Percentiles rank a stretch among this genome's conserved stretches.
These are phyloP conservation scores for Rhizophora apiculata DNA, from an alignment of 345 rosid genomes.

Conservation along the genomic window DNA sequence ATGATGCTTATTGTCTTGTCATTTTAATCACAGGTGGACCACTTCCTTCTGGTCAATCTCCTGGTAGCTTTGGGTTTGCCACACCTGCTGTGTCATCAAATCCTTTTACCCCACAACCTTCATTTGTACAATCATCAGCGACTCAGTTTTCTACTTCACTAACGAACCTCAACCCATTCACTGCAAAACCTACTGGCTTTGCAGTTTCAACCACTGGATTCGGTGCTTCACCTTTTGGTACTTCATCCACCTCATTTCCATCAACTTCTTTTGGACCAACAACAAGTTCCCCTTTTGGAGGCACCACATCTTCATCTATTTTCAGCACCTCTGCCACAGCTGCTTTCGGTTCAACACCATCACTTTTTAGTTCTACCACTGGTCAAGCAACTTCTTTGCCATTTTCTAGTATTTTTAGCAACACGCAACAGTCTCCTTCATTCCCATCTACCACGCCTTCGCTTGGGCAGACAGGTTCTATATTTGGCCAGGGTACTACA, in stretches of 20 bases:
- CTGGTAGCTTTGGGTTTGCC: conserved; percentile 55
- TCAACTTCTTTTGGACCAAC: conserved; percentile 47
- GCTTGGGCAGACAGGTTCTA: conserved; percentile 56
- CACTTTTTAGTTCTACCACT: conserved; percentile 44
- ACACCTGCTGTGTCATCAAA: conserved; percentile 46
- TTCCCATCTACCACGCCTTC: conserved; percentile 46
- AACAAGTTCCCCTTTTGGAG: conserved; percentile 45
- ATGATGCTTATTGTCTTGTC: not conserved
- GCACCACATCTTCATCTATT: conserved; percentile 40
- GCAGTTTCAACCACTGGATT: conserved; percentile 33
- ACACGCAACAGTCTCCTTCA: conserved; percentile 56
- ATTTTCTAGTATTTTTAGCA: conserved; percentile 41
- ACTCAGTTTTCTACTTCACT: conserved; percentile 44
- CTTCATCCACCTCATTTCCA: conserved; percentile 47
- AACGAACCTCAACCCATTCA: conserved; percentile 48
- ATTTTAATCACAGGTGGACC: conserved; percentile 66
- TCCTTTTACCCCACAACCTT: conserved; percentile 44
- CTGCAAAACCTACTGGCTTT: conserved; percentile 42
- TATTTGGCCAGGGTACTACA: conserved; percentile 52
- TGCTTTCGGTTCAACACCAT: conserved; percentile 57
- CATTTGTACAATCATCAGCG: conserved; percentile 51
- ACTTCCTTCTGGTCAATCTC: conserved; percentile 52
- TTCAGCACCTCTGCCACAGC: conserved; percentile 51
- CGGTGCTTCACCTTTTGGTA: conserved; percentile 26
- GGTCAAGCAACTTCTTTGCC: conserved; percentile 41